These are phyloP conservation scores for Phoma sp. DNA, from an alignment of 2,329 filamentous ascomycete species.

Conservation along the genomic window DNA sequence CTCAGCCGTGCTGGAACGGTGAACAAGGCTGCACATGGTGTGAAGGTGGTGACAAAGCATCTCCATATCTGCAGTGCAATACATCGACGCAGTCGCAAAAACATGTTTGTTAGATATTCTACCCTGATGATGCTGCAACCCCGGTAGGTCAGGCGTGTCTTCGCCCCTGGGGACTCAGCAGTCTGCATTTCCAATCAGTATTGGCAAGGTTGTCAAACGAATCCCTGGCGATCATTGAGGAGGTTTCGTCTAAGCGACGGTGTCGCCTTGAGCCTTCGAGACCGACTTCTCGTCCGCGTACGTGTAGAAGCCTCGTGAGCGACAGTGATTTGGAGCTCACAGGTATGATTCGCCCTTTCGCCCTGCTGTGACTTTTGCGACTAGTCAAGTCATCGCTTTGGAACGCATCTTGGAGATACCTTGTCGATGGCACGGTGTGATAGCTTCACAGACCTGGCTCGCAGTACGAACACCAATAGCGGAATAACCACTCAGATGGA, in stretches of 20 bases:
- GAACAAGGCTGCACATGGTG: slow-evolving; percentile 11
- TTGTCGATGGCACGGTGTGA: slow-evolving; percentile 7
- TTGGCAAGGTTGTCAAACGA: neutral
- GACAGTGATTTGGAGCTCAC: neutral
- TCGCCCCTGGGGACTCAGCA: neutral
- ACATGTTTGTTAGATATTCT: neutral
- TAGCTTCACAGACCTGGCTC: slow-evolving; percentile 2
- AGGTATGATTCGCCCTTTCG: neutral
- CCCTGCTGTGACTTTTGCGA: neutral
- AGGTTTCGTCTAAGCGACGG: neutral
- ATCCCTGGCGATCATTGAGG: neutral
- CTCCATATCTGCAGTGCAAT: neutral
- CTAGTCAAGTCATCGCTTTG: neutral
- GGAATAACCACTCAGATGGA: slow-evolving; percentile 13
- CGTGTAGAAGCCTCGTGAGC: neutral
- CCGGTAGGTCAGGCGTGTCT: neutral
- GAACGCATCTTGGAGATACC: neutral
- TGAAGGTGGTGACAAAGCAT: slow-evolving; percentile 9
- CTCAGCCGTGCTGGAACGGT: slow-evolving; percentile 8
- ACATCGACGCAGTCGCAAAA: neutral
- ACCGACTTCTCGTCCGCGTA: neutral
- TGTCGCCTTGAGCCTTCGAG: neutral
- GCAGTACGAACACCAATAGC: neutral
- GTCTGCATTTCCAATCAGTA: neutral
- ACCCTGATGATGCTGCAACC: neutral